Conservation (phyloP, 2,329 filamentous ascomycete species). For the Fonsecaea multimorphosa region DNA sequence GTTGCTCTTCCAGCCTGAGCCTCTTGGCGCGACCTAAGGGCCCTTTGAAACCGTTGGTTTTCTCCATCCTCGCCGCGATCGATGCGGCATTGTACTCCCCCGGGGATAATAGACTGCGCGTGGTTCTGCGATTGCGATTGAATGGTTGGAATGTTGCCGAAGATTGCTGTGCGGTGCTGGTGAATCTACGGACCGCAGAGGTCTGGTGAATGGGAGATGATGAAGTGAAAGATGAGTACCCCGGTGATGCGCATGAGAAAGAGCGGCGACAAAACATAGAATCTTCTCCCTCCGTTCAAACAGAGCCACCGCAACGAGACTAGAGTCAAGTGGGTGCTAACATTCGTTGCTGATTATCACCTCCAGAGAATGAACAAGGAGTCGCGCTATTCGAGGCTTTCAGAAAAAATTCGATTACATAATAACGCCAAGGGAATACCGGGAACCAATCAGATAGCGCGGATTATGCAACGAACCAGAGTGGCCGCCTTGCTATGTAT, state of each 20-base stretch:
- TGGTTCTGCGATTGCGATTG: not conserved
- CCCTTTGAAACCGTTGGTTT: conserved; percentile 1
- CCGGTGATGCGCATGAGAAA: not conserved
- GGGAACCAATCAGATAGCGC: conserved; percentile 13
- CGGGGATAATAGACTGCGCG: not conserved
- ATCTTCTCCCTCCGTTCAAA: not conserved
- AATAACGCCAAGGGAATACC: conserved; percentile 7
- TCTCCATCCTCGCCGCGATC: conserved; percentile 23
- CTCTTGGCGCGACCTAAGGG: conserved; percentile 7
- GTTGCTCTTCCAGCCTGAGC: conserved; percentile 5
- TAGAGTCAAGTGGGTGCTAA: not conserved
- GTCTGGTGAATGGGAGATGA: not conserved
- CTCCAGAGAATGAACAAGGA: not conserved
- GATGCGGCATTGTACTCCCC: conserved; percentile 26
- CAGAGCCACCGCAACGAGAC: conserved; percentile 4
- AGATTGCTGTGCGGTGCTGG: not conserved
- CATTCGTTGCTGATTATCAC: not conserved
- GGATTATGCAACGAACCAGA: not conserved
- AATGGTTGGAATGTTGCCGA: not conserved
- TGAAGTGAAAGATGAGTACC: not conserved
- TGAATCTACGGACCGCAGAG: not conserved
- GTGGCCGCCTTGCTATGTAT: not conserved
- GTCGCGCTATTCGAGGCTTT: not conserved
- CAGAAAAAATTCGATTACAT: conserved; percentile 25
- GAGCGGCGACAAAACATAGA: not conserved